Percentiles rank a stretch among this genome's conserved stretches.
Evolutionary conservation across 2,329 filamentous ascomycete species (phyloP).

Genomic region (Penicillium brasilianum): DNA sequence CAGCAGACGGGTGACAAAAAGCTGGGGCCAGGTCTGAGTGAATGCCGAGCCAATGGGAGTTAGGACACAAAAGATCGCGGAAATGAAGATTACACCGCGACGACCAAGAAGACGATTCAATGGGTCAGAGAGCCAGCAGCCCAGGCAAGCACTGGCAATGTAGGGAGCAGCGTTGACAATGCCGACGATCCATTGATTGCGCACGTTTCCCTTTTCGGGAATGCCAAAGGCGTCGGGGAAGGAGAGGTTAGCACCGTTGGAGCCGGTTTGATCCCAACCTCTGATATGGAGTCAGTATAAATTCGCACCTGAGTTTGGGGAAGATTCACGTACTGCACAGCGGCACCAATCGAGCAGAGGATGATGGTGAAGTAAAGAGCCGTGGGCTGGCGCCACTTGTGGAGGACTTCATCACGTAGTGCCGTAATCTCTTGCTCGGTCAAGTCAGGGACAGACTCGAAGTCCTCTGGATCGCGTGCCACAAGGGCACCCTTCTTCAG

Average conservation of each 20-base stretch:
- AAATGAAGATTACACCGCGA: slow-evolving; percentile 68
- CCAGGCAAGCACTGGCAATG: slow-evolving; percentile 58
- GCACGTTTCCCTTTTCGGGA: slow-evolving; percentile 43
- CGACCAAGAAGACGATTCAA: slow-evolving; percentile 64
- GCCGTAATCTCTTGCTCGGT: slow-evolving; percentile 49
- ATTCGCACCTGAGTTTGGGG: not conserved
- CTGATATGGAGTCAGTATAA: slow-evolving; percentile 18
- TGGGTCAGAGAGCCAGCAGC: slow-evolving; percentile 71
- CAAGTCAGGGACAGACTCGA: slow-evolving; percentile 51
- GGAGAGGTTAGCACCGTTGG: slow-evolving; percentile 54
- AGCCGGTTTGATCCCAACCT: slow-evolving; percentile 43
- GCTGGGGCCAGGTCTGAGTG: slow-evolving; percentile 63
- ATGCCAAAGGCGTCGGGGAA: slow-evolving; percentile 56
- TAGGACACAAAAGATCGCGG: slow-evolving; percentile 67
- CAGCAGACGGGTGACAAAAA: slow-evolving; percentile 62
- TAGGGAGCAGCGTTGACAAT: slow-evolving; percentile 67
- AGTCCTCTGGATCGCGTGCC: slow-evolving; percentile 55
- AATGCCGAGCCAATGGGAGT: slow-evolving; percentile 70
- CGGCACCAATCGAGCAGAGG: slow-evolving; percentile 58
- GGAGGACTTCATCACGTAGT: slow-evolving; percentile 52
- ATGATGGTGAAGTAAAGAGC: slow-evolving; percentile 58
- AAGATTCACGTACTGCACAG: slow-evolving; percentile 51
- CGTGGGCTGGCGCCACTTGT: slow-evolving; percentile 57
- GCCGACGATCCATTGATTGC: slow-evolving; percentile 66
- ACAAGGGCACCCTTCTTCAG: slow-evolving; percentile 57